Conservation (phyloP, 164 flowering plant species). For the Protea cynaroides region DNA sequence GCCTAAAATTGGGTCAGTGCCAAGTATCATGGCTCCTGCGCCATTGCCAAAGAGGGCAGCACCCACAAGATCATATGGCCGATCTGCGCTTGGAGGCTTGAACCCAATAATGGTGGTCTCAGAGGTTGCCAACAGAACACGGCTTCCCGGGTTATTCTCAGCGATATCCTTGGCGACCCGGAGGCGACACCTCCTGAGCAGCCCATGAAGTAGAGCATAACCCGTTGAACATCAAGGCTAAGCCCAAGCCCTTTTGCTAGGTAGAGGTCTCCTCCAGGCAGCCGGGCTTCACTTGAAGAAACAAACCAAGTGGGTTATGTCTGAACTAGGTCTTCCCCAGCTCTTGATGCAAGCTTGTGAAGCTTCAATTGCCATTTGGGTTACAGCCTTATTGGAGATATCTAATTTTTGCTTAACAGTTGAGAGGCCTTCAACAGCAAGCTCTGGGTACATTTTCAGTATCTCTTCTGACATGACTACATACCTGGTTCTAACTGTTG, state of each 20-base stretch:
- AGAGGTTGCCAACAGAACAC: constrained; percentile 74
- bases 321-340: constrained; percentile 75
- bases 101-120: constrained; percentile 93
- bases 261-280: constrained; percentile 91
- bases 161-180: constrained; percentile 93
- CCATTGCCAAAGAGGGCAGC: constrained; percentile 94
- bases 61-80: constrained; percentile 86
- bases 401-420: constrained; percentile 71
- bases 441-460: constrained; percentile 73
- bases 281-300: constrained; percentile 48
- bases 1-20: constrained; percentile 43
- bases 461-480: constrained; percentile 97
- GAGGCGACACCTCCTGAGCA: constrained; percentile 97
- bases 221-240: constrained; percentile 57
- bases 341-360: constrained; percentile 63
- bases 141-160: constrained; percentile 87
- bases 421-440: constrained; percentile 75
- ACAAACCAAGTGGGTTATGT: constrained; percentile 92
- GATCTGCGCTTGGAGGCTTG: constrained; percentile 69
- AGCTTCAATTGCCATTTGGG: constrained; percentile 87
- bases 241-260: constrained; percentile 85
- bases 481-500: constrained; percentile 92
- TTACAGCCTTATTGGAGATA: constrained; percentile 80
- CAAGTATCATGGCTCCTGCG: constrained; percentile 87
- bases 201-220: constrained; percentile 79